Evolutionary conservation across 495 filamentous ascomycete species (phyloP).

Genomic region (Aspergillus ellipticus): DNA sequence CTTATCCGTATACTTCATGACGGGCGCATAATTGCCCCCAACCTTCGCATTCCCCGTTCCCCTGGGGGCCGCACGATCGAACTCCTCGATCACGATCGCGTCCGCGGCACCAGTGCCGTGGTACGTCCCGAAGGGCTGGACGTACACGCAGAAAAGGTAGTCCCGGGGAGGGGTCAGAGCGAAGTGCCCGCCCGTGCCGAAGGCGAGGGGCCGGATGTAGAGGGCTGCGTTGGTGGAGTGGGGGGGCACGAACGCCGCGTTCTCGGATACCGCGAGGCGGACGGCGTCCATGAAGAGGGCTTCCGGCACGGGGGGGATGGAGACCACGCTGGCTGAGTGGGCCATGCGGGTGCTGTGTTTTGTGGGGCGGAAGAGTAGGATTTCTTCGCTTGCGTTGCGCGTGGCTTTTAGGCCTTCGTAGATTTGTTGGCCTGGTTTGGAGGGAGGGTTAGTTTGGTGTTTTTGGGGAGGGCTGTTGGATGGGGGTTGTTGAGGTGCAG

Average conservation of each 20-base stretch:
- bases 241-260: slow-evolving; percentile 44
- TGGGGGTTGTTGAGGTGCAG: background rate
- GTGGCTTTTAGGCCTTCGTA: slow-evolving; percentile 30
- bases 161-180: slow-evolving; percentile 28
- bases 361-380: slow-evolving; percentile 39
- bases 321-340: slow-evolving; percentile 27
- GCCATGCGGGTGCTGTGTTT: slow-evolving; percentile 32
- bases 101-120: slow-evolving; percentile 33
- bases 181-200: slow-evolving; percentile 34
- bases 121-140: slow-evolving; percentile 33
- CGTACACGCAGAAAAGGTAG: slow-evolving; percentile 41
- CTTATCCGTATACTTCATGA: slow-evolving; percentile 36
- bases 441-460: background rate
- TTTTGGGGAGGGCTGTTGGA: too few species aligned
- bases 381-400: slow-evolving; percentile 29
- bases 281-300: slow-evolving; percentile 34
- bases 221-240: slow-evolving; percentile 33
- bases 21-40: slow-evolving; percentile 50
- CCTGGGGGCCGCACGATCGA: slow-evolving; percentile 45
- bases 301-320: slow-evolving; percentile 36
- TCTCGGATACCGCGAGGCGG: slow-evolving; percentile 33
- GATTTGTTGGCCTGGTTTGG: slow-evolving; percentile 28
- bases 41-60: slow-evolving; percentile 45
- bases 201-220: slow-evolving; percentile 43
- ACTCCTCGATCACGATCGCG: slow-evolving; percentile 46